Evolutionary conservation across 2,329 filamentous ascomycete genomes (phyloP).

Genomic region (Apiospora malaysiana): DNA sequence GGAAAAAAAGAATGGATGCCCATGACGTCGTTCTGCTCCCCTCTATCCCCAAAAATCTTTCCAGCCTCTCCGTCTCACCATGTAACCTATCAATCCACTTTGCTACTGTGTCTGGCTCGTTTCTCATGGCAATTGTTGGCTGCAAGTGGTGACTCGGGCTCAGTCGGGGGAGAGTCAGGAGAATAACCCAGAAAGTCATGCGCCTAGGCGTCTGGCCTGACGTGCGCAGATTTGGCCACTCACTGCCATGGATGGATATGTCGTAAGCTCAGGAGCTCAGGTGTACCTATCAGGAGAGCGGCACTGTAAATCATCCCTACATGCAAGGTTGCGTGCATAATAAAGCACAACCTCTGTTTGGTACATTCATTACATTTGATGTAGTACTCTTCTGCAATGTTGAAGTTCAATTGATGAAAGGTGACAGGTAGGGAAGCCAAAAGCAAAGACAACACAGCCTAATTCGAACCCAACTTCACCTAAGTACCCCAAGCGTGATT

Average conservation of each 20-base stretch:
- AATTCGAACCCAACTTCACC: not conserved
- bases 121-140: not conserved
- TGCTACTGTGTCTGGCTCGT: not conserved
- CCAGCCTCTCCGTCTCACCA: conserved; percentile 18
- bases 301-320: too few species aligned
- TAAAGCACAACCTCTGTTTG: too few species aligned
- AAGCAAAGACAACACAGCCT: not conserved
- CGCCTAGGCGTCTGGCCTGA: not conserved
- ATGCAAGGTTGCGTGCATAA: too few species aligned
- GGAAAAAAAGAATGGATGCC: conserved; percentile 5
- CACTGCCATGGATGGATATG: not conserved
- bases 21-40: conserved; percentile 11
- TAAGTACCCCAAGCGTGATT: too few species aligned
- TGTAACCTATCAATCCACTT: conserved; percentile 11
- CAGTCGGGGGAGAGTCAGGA: not conserved
- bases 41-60: not conserved
- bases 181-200: not conserved
- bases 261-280: too few species aligned
- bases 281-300: too few species aligned
- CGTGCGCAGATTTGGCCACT: not conserved
- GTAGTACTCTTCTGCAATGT: not conserved
- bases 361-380: too few species aligned
- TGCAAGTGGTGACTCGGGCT: not conserved
- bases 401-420: not conserved
- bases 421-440: not conserved